Percentiles rank a stretch among this genome's conserved stretches.
Conservation (phyloP, 2,329 filamentous ascomycete genomes). For the Remersonia thermophila region DNA sequence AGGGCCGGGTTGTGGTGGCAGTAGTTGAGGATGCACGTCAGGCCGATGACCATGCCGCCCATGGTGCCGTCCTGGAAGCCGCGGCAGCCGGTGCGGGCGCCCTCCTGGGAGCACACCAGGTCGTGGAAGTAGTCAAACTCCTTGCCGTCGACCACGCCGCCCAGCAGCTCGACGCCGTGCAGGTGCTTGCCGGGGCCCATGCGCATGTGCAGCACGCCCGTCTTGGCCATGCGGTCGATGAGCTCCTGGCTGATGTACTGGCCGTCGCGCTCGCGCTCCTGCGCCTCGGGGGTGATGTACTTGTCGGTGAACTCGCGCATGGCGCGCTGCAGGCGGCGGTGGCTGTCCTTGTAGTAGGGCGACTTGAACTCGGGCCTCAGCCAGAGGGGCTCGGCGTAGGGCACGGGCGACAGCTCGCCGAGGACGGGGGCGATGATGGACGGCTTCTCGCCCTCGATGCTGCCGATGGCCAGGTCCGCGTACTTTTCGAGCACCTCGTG, state of each 20-base stretch:
- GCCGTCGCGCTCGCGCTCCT: conserved; percentile 63
- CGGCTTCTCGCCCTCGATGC: conserved; percentile 59
- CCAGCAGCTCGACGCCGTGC: conserved; percentile 55
- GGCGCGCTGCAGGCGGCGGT: conserved; percentile 54
- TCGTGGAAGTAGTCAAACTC: conserved; percentile 86
- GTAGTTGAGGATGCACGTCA: conserved; percentile 73
- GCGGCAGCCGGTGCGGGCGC: conserved; percentile 55
- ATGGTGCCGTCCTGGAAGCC: conserved; percentile 83
- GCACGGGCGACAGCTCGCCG: conserved; percentile 64
- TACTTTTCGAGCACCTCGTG: conserved; percentile 84
- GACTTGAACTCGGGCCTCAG: conserved; percentile 62
- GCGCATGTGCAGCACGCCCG: conserved; percentile 67
- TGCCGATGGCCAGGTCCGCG: conserved; percentile 60
- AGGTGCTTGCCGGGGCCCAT: conserved; percentile 74
- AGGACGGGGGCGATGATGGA: conserved; percentile 57
- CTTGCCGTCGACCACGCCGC: conserved; percentile 59
- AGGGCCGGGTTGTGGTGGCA: conserved; percentile 50
- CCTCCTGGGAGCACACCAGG: conserved; percentile 62
- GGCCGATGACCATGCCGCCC: conserved; percentile 72
- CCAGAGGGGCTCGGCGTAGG: conserved; percentile 80
- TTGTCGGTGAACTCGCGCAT: conserved; percentile 61
- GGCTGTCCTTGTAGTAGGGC: conserved; percentile 70
- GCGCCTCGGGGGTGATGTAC: conserved; percentile 61
- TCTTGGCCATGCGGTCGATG: conserved; percentile 66
- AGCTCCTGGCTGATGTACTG: conserved; percentile 58